These are phyloP conservation scores for Excoecaria agallocha DNA, from an alignment of 345 rosid species.

Conservation along the genomic window DNA sequence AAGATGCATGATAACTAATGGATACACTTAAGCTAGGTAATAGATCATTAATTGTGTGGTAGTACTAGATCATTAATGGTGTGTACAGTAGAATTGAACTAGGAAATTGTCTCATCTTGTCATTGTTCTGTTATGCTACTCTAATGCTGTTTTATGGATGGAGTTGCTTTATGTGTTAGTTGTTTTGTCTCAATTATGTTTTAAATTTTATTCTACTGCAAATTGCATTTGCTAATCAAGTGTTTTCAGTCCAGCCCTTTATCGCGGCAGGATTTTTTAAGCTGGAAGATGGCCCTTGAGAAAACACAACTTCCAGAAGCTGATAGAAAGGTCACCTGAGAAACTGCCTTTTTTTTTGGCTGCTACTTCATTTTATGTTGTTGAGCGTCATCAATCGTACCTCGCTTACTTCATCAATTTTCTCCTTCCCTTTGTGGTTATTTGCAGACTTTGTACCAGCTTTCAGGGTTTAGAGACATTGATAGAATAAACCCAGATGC, in stretches of 20 bases:
- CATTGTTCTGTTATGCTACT: neutral
- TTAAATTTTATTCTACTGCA: neutral
- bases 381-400: constrained; percentile 1
- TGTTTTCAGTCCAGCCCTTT: constrained; percentile 51
- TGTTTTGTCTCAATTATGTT: neutral
- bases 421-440: constrained; percentile 6
- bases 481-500: constrained; percentile 83
- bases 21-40: neutral
- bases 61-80: neutral
- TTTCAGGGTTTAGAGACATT: constrained; percentile 83
- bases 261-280: constrained; percentile 89
- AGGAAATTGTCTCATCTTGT: neutral
- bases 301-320: constrained; percentile 80
- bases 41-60: neutral
- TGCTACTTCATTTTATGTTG: neutral
- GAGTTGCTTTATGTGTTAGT: constrained; percentile 1
- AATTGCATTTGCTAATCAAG: constrained; percentile 13
- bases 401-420: neutral
- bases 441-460: constrained; percentile 52
- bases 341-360: neutral
- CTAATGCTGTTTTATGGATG: neutral
- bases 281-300: constrained; percentile 97
- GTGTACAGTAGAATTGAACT: too few relatives aligned
- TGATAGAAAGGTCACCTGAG: constrained; percentile 55
- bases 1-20: neutral